phyloP scores from a whole-genome alignment of 2,329 filamentous ascomycete genomes.

The Fusarium sp. region DNA sequence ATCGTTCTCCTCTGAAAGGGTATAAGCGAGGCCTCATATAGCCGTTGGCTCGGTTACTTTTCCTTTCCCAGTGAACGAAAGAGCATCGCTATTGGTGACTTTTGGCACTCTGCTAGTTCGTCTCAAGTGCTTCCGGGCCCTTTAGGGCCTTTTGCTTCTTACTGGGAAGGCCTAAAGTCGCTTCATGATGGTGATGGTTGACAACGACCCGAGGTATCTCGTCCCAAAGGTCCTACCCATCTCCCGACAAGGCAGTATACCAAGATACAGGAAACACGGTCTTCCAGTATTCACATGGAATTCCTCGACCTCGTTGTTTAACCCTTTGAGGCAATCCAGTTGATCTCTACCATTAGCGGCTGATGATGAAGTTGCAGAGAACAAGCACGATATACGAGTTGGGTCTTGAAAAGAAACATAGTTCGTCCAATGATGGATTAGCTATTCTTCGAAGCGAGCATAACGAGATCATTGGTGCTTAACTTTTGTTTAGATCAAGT shows the following conservation, averaged over 20 bases:
- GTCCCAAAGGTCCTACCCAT: not conserved
- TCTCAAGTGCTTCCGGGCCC: not conserved
- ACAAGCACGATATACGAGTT: not conserved
- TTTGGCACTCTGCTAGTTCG: not conserved
- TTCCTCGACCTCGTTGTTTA: not conserved
- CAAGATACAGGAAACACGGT: not conserved
- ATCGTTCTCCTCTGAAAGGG: fast-evolving
- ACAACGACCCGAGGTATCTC: not conserved
- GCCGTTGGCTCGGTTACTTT: not conserved
- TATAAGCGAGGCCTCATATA: not conserved
- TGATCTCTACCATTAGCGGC: not conserved
- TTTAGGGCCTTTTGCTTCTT: not conserved
- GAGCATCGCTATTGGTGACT: too few relatives aligned
- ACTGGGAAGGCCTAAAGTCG: not conserved
- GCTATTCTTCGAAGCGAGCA: too few relatives aligned
- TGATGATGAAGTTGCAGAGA: not conserved
- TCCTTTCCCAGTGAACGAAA: too few relatives aligned
- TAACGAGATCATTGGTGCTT: too few relatives aligned
- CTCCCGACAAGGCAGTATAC: not conserved
- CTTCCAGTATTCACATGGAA: not conserved
- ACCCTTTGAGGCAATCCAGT: not conserved
- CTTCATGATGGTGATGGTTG: not conserved
- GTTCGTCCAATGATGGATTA: not conserved
- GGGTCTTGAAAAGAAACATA: not conserved
- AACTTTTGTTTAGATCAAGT: not conserved